Evolutionary conservation across 768 basidiomycete species (phyloP), one percentile per base, ranked within the genome.

Genomic region (Lactifluus volemus): DNA sequence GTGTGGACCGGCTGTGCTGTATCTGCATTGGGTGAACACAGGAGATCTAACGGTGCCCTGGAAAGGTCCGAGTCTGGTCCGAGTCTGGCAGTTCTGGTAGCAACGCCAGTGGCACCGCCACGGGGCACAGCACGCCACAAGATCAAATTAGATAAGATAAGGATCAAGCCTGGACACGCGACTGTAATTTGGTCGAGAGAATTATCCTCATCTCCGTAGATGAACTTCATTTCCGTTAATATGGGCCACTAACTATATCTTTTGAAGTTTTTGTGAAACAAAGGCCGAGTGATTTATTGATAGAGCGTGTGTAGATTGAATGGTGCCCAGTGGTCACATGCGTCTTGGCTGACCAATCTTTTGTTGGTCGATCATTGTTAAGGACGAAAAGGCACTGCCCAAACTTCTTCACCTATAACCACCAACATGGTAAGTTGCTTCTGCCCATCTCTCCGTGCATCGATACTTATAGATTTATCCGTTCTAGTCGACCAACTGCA

Each of bases 401-500:
- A 49, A 19, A 19, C 45, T 1, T 19, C 48, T 62, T 58, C 61
- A 49, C 52, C 56, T 51, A 38, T 50, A 60, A 64, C 55, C 59
- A 49, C 54, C 34, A 57, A 42, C 59, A 66, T 66, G 65, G 65
- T 66, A 19, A 49, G 63, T 53, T n/a, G 3, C 10, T 17, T 51
- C 21, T 42, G 10, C 44, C 15, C 11, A 9, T 29, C n/a, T 32
- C 21, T 25, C 6, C 17, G 11, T 29, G 14, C 39, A 30, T 32
- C 14, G 12, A 7, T 52, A 17, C 52, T 55, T 5, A 52, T 15
- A 4, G 19, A 21, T 10, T 9, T 29, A 3, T 47, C 4, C 9
- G n/a, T 55, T 36, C 10, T 15, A 96, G 95, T 95, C 93, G 11
- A 98, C 95, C 48, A 89, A 91, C 66, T 96, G 93, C 74, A 88